Percentiles rank a stretch among this genome's conserved stretches.
Evolutionary conservation across 352 stramenopile species (phyloP).

Genomic region (Globisporangium polare): DNA sequence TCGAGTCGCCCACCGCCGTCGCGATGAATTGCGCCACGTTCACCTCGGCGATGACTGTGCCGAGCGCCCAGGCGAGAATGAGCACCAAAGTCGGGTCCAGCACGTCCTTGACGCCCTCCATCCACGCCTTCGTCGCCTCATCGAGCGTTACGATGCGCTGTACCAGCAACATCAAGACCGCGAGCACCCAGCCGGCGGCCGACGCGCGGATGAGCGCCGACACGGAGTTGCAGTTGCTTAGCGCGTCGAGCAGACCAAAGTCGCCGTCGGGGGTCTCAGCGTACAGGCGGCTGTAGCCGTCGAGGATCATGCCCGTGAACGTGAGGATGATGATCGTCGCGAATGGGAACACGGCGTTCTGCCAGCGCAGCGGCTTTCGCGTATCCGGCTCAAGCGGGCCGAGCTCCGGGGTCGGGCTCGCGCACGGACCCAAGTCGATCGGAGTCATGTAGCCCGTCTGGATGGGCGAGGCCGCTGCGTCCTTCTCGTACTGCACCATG

Average conservation of each 20-base stretch:
- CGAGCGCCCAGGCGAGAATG: slow-evolving; percentile 87
- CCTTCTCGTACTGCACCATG: slow-evolving; percentile 86
- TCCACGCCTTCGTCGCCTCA: slow-evolving; percentile 86
- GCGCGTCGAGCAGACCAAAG: slow-evolving; percentile 59
- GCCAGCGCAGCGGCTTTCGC: slow-evolving; percentile 70
- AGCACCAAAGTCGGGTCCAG: slow-evolving; percentile 88
- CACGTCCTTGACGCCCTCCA: slow-evolving; percentile 91
- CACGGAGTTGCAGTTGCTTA: slow-evolving; percentile 80
- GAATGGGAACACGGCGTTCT: slow-evolving; percentile 87
- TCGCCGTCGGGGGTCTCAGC: slow-evolving; percentile 36
- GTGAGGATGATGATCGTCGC: slow-evolving; percentile 76
- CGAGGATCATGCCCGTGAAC: slow-evolving; percentile 86
- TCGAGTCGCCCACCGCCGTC: slow-evolving; percentile 66
- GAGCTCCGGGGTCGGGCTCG: slow-evolving; percentile 63
- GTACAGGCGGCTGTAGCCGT: slow-evolving; percentile 59
- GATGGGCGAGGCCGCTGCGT: slow-evolving; percentile 68
- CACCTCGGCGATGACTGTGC: slow-evolving; percentile 80
- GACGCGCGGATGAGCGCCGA: slow-evolving; percentile 74
- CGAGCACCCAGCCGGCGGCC: slow-evolving; percentile 69
- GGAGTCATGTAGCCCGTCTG: slow-evolving; percentile 59
- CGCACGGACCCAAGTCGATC: slow-evolving; percentile 57
- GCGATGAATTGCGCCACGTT: slow-evolving; percentile 82
- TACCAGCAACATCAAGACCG: slow-evolving; percentile 61
- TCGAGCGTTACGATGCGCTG: slow-evolving; percentile 86
- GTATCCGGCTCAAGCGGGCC: slow-evolving; percentile 66